Conservation (phyloP, 1,139 yeast genomes). For the Taphrina wiesneri region DNA sequence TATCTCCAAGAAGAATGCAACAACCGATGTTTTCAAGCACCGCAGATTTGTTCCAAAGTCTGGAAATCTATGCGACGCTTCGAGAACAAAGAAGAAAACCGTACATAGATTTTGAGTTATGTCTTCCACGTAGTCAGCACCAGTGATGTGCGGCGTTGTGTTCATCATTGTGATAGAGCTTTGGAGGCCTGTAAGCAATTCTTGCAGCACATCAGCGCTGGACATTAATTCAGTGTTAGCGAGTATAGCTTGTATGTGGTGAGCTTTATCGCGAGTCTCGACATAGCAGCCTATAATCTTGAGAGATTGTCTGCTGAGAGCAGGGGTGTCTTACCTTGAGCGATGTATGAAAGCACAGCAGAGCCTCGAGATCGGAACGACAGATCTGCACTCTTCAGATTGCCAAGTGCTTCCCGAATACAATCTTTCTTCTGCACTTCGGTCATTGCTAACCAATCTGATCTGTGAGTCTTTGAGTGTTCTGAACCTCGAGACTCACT, state of each 20-base stretch:
- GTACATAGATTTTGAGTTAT: constrained; percentile 48
- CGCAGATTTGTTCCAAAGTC: not conserved
- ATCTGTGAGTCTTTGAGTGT: not conserved
- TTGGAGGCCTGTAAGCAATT: not conserved
- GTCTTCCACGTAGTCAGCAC: not conserved
- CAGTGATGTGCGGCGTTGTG: not conserved
- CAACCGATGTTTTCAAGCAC: not conserved
- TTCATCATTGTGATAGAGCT: not conserved
- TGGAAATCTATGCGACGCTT: constrained; percentile 40
- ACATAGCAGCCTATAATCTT: constrained; percentile 41
- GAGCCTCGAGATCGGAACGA: constrained; percentile 38
- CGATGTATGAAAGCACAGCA: constrained; percentile 46
- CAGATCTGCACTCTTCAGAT: constrained; percentile 16
- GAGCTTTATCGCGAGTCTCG: constrained; percentile 45
- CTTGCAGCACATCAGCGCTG: constrained; percentile 33
- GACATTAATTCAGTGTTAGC: constrained; percentile 43
- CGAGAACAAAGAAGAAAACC: constrained; percentile 55
- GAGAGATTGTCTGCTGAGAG: not conserved
- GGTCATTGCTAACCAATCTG: constrained; percentile 8
- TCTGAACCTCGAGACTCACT: not conserved
- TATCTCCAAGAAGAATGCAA: not conserved
- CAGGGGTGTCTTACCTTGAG: constrained; percentile 38
- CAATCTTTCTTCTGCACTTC: not conserved
- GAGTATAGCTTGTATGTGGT: constrained; percentile 49
- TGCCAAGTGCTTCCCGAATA: constrained; percentile 1